Base-by-base conservation (phyloP, 2,329 filamentous ascomycete species). In the Davidsoniella australis region DNA sequence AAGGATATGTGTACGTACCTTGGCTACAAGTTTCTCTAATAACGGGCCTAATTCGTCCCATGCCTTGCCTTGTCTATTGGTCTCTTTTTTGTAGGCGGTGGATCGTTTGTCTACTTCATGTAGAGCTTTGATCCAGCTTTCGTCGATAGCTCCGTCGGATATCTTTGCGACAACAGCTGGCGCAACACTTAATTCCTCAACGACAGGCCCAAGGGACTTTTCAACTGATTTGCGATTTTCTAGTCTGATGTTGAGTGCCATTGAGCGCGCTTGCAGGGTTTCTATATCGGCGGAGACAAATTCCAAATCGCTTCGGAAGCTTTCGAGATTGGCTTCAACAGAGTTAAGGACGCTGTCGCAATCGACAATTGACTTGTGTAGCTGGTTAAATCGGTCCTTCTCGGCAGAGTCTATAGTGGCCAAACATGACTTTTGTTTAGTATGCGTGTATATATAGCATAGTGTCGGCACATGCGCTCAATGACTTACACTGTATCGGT, bases 221-320 rank as follows among this genome's bases (percentile, higher is more conserved):
- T 96, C 91, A 4, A 96, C 85, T 14, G 83, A 79, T 61, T 83
- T 88, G 36, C 93, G 76, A 59, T 95, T 95, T 56, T 94, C 83
- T 26, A 98, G 69, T 58, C 87, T 80, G 36, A 84, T 78, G 57
- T 86, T 95, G 52, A 98, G 66, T 6, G 82, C 78, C 9, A 81
- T 75, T 0, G 91, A 98, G 43, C 91, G 78, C 47, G 82, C 80
- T 65, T 98, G 91, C 39, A 98, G 67, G 2, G 80, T 87, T 64
- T 98, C 91, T 47, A 98, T 98, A 61, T 98, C 91, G 5, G 87
- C 82, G 1, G 91, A 95, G 10, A 98, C 91, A 12, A 79, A 76
- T 7, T 86, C 89, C 9, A 98, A 75, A 63, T 98, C 93, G 53
- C 87, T 84, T 61, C 93, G 87, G 61, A 98, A 98, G 62, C 81